phyloP scores from a whole-genome alignment of 495 filamentous ascomycete species.

The Evansstolkia leycettana region DNA sequence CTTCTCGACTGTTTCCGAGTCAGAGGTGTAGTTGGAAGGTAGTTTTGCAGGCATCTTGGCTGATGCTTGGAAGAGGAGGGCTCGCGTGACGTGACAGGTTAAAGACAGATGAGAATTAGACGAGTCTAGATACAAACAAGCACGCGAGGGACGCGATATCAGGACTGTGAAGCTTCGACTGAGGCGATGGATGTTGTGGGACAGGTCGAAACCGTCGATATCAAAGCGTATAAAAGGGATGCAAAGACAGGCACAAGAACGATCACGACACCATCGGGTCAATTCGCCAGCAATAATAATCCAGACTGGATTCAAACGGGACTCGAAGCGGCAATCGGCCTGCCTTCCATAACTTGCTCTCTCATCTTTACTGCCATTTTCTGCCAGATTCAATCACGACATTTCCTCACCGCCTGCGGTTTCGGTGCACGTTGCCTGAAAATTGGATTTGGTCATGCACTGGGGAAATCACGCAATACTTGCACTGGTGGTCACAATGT shows the following conservation, averaged over 20 bases:
- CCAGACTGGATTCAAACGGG: slow-evolving; percentile 3
- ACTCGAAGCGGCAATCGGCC: background rate
- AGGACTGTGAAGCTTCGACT: slow-evolving; percentile 1
- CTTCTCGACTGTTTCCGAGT: slow-evolving; percentile 24
- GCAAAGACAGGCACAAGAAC: slow-evolving; percentile 13
- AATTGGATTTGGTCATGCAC: slow-evolving; percentile 14
- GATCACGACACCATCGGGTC: slow-evolving; percentile 25
- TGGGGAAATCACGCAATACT: slow-evolving; percentile 29
- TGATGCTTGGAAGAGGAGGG: background rate
- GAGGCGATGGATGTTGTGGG: slow-evolving; percentile 6
- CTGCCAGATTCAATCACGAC: slow-evolving; percentile 25
- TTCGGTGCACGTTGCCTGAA: slow-evolving; percentile 10
- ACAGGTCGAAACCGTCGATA: slow-evolving; percentile 11
- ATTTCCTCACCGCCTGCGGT: slow-evolving; percentile 24
- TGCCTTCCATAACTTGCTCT: slow-evolving; percentile 11
- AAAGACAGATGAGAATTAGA: background rate
- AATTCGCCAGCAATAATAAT: background rate
- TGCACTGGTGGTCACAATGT: slow-evolving; percentile 14
- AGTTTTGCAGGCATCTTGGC: slow-evolving; percentile 31
- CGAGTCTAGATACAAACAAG: background rate
- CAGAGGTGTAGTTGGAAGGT: slow-evolving; percentile 26
- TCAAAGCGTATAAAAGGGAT: slow-evolving; percentile 19
- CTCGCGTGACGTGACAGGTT: slow-evolving; percentile 1
- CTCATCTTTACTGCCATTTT: slow-evolving; percentile 15
- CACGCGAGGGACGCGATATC: slow-evolving; percentile 3